These are phyloP conservation scores for Penicillium glabrum DNA, from an alignment of 2,329 filamentous ascomycete genomes.

Conservation along the genomic window DNA sequence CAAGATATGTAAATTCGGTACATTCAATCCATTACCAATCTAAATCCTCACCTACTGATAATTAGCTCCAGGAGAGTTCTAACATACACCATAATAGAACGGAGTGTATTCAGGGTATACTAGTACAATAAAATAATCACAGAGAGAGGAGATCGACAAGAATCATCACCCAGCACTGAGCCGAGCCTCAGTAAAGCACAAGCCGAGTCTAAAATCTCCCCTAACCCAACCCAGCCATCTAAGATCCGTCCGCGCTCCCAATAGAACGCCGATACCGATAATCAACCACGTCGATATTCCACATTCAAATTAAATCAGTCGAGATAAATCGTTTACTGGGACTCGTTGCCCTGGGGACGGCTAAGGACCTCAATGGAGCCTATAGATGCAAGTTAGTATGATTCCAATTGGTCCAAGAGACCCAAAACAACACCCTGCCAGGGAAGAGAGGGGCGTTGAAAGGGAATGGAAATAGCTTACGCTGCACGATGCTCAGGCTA, in stretches of 20 bases:
- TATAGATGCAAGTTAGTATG: conserved; percentile 9
- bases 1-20: not conserved
- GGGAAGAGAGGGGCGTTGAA: not conserved
- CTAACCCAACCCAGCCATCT: not conserved
- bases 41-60: not conserved
- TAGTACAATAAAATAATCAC: conserved; percentile 23
- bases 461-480: conserved; percentile 54
- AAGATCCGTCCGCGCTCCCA: not conserved
- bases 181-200: not conserved
- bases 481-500: conserved; percentile 71
- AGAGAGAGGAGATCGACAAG: conserved; percentile 5
- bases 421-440: not conserved
- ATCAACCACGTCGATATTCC: not conserved
- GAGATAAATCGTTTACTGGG: conserved; percentile 1
- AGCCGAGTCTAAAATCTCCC: not conserved
- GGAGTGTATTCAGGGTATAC: conserved; percentile 32
- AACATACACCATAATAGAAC: conserved; percentile 1
- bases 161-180: not conserved
- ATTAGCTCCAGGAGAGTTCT: not conserved
- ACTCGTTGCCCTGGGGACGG: conserved; percentile 21
- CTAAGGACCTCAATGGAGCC: conserved; percentile 36
- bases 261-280: conserved; percentile 3
- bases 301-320: conserved; percentile 6
- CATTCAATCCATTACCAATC: not conserved
- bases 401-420: too few relatives aligned